phyloP scores from a whole-genome alignment of 2,329 filamentous ascomycete genomes.

The Botrytis hyacinthi region DNA sequence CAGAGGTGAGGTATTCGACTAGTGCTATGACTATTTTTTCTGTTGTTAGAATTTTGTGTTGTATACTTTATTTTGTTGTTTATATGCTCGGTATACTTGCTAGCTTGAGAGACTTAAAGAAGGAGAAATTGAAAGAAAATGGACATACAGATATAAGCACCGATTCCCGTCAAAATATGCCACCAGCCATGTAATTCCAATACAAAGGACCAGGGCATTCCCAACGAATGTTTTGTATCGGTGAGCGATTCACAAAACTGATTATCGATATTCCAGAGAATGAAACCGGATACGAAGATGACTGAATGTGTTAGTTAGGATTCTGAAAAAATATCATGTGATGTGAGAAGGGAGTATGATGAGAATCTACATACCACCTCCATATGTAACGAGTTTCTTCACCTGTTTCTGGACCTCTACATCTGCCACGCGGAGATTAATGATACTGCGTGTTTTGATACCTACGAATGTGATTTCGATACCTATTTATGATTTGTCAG shows the following conservation, averaged over 20 bases:
- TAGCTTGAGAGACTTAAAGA: background rate
- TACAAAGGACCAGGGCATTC: conserved; percentile 54
- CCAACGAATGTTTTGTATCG: conserved; percentile 44
- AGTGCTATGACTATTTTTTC: conserved; percentile 35
- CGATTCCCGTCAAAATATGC: conserved; percentile 59
- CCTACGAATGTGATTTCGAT: conserved; percentile 29
- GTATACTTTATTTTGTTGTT: background rate
- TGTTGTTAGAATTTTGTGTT: background rate
- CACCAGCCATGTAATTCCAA: conserved; percentile 64
- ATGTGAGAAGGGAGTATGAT: background rate
- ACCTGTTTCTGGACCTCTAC: conserved; percentile 31
- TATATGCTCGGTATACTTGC: too few relatives aligned
- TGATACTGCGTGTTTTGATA: conserved; percentile 34
- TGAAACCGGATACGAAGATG: conserved; percentile 47
- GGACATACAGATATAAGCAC: conserved; percentile 43
- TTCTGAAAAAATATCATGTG: background rate
- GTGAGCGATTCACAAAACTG: conserved; percentile 52
- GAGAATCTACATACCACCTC: conserved; percentile 27
- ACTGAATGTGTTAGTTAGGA: conserved; percentile 22
- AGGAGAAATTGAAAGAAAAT: background rate
- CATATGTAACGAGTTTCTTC: conserved; percentile 30
- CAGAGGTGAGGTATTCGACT: conserved; percentile 39
- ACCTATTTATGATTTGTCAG: conserved; percentile 20
- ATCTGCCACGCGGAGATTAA: conserved; percentile 31
- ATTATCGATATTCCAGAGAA: conserved; percentile 57